Base-by-base conservation (phyloP, 2,329 filamentous ascomycete species). In the Colletotrichum tabaci region DNA sequence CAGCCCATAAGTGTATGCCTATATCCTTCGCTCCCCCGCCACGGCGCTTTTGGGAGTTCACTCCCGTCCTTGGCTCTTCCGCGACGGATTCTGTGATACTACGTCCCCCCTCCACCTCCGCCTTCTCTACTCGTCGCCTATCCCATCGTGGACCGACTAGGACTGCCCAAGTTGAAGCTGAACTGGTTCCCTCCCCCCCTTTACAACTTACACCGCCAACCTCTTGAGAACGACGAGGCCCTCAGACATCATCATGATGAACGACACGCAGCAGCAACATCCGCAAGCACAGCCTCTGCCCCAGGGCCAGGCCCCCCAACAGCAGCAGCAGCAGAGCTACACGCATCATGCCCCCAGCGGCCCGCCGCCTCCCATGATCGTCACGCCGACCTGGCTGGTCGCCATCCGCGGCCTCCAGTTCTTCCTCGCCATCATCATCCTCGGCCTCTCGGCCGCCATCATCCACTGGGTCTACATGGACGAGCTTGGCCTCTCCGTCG, bases 311-410 rank as follows among this genome's bases (percentile, higher is more conserved):
- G 35, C 18, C 16, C 47, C 18, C 0, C 50, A 18, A 7, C 49
- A 30, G 7, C 50, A 35, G 1, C 50, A 63, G 38, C 67, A 61
- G 52, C 40, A 61, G 46, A 57, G 62, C 4, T 49, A 55, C 7
- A 42, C 55, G 5, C 66, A 47, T 2, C 35, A 35, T 4, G 38
- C 52, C 23, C 40, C 67, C 8, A 47, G 44, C 38, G 15, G 40
- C 46, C 16, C 50, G n/a, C 57, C 55, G 15, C 67, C 56, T 7
- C 47, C 70, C 66, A 74, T 86, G 68, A 81, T 87, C 67, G 74
- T 77, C 44, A 82, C 84, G 26, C 84, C 86, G 10, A 64, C 76
- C 21, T 87, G 85, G 85, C 75, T 87, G n/a, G 76, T 82, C 35
- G 79, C 80, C 21, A 60, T 84, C 30, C 83, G 84, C 12, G 78